These are phyloP conservation scores for Rhodotorula babjevae DNA, from an alignment of 768 basidiomycete species.

Conservation along the genomic window DNA sequence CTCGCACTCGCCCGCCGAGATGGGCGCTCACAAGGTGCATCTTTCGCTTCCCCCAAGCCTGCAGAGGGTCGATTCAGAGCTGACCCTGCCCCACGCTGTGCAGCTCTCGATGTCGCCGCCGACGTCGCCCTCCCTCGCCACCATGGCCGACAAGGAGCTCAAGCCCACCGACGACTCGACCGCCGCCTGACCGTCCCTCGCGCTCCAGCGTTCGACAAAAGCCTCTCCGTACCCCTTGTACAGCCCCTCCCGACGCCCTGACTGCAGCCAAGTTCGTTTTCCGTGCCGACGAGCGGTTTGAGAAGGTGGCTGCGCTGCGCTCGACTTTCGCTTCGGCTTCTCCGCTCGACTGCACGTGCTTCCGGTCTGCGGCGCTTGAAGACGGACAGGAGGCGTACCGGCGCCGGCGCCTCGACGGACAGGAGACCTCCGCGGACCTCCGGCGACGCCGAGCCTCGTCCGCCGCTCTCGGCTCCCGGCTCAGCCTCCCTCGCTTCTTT, in stretches of 20 bases:
- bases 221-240: neutral
- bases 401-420: neutral
- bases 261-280: neutral
- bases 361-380: too few species aligned
- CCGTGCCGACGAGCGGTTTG: too few species aligned
- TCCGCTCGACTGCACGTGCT: too few species aligned
- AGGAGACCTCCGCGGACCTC: neutral
- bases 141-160: neutral
- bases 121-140: neutral
- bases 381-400: too few species aligned
- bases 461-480: neutral
- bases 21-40: slow-evolving; percentile 1
- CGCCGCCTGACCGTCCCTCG: neutral
- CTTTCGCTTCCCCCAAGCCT: too few species aligned
- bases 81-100: too few species aligned
- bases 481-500: neutral
- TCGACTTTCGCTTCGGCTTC: too few species aligned
- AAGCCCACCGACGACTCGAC: neutral
- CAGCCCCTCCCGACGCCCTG: neutral
- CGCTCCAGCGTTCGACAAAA: too few species aligned
- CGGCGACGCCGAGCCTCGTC: neutral
- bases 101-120: slow-evolving; percentile 3
- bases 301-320: too few species aligned
- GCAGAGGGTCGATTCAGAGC: too few species aligned
- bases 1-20: slow-evolving; percentile 3